Evolutionary conservation across 768 basidiomycete genomes (phyloP), one percentile per base, ranked within the genome.

Genomic region (Trametes coccinea): DNA sequence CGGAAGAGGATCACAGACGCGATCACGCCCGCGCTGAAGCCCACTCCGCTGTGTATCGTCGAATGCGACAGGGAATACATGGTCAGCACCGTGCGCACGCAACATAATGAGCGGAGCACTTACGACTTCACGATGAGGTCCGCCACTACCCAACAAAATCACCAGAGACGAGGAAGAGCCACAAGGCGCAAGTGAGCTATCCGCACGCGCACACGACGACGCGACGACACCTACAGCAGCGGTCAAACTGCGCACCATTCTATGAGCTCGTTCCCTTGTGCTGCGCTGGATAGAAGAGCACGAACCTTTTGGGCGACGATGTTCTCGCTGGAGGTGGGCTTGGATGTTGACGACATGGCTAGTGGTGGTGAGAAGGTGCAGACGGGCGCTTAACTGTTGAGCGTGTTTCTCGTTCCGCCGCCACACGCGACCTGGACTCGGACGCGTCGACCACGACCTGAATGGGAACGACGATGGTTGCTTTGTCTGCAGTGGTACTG

Each of bases 1-100:
- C 86, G 87, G 86, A 96, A 95, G 74, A 95, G 80, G 66, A 96
- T 84, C 65, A 95, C 94, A 41, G 92, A 94, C 44, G 89, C 86
- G 61, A 95, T 84, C 64, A 96, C 90, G 63, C 94, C 94, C 40
- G 84, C 87, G 70, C 93, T 86, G 75, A 96, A 92, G 57, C 94
- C 94, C 61, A 95, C 84, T 53, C 92, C 92, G 54, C 92, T 94
- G 73, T 17, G 62, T 5, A 46, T 8, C 53, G 39, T 29, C 8
- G 11, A 6, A 40, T n/a, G 39, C 17, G 5, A 9, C 30, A n/a
- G 40, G 10, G 30, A 6, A 8, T 30, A 60, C 16, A 71, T 54
- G 69, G 65, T 59, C 33, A 62, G 43, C 37, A 31, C 11, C 4
- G 39, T 4, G 4, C 22, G 51, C 7, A 16, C 46, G 14, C 44